Evolutionary conservation across 495 filamentous ascomycete species (phyloP).

Genomic region (Aspergillus bridgeri): DNA sequence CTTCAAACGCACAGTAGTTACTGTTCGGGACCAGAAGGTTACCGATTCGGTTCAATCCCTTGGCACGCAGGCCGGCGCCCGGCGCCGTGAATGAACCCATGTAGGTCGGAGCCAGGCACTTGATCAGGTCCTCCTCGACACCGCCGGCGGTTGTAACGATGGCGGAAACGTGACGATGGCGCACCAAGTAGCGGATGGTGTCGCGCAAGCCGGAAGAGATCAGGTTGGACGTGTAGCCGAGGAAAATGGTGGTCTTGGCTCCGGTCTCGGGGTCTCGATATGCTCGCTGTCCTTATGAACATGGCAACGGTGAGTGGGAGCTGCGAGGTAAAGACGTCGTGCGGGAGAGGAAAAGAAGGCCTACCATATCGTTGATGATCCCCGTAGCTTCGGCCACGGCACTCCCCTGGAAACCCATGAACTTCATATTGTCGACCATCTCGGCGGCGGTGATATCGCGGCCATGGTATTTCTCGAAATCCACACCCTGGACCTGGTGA

Average conservation of each 20-base stretch:
- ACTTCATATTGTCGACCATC: constrained; percentile 73
- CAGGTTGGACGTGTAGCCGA: constrained; percentile 94
- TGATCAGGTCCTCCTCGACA: constrained; percentile 96
- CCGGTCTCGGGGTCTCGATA: constrained; percentile 72
- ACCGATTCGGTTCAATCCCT: constrained; percentile 92
- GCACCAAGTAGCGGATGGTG: constrained; percentile 84
- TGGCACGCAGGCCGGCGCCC: constrained; percentile 70
- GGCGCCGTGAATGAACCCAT: constrained; percentile 75
- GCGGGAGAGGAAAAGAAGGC: constrained; percentile 15
- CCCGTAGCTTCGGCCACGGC: constrained; percentile 77
- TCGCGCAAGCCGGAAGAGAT: constrained; percentile 93
- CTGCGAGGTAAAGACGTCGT: too few species aligned
- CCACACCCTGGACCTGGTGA: constrained; percentile 75
- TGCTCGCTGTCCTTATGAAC: constrained; percentile 49
- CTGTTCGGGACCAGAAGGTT: constrained; percentile 94
- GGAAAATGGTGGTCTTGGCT: constrained; percentile 82
- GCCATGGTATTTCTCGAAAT: constrained; percentile 77
- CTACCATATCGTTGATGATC: constrained; percentile 94
- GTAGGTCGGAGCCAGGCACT: constrained; percentile 92
- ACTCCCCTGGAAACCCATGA: constrained; percentile 90
- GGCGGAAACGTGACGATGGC: constrained; percentile 84
- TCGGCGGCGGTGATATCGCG: constrained; percentile 79
- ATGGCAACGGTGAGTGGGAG: neutral
- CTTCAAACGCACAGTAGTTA: constrained; percentile 96
- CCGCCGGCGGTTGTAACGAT: constrained; percentile 97